Conservation (phyloP, 1,284 basidiomycete species). For the Boletus mariae region DNA sequence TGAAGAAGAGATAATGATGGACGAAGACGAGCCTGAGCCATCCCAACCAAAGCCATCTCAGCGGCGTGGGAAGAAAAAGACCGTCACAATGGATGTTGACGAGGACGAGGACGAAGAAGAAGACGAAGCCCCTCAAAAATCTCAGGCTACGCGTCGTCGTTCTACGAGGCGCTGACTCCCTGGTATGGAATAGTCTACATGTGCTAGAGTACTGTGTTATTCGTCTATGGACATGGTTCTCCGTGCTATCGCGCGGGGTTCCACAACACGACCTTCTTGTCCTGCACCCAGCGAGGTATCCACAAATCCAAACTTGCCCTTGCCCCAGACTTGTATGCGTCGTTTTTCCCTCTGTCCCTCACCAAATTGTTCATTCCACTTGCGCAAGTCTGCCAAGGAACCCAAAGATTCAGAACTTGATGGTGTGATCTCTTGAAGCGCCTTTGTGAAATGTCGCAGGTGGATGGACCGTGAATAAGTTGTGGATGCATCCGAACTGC, state of each 20-base stretch:
- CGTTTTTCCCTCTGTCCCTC: constrained; percentile 65
- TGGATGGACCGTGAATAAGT: constrained; percentile 43
- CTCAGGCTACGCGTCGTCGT: constrained; percentile 27
- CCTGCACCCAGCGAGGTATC: constrained; percentile 36
- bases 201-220: constrained; percentile 17
- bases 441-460: constrained; percentile 72
- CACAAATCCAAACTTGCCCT: constrained; percentile 69
- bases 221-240: constrained; percentile 25
- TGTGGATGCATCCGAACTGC: constrained; percentile 5
- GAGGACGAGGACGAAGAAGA: constrained; percentile 38
- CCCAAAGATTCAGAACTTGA: constrained; percentile 80
- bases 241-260: constrained; percentile 16
- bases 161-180: constrained; percentile 13
- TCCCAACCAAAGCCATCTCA: constrained; percentile 28
- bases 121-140: constrained; percentile 21
- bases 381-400: constrained; percentile 75
- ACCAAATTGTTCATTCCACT: constrained; percentile 92
- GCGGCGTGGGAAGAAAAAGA: constrained; percentile 32
- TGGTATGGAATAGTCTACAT: not conserved
- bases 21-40: constrained; percentile 33
- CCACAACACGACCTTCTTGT: constrained; percentile 42
- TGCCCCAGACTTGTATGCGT: constrained; percentile 69
- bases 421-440: constrained; percentile 82
- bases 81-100: constrained; percentile 34
- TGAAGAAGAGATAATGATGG: constrained; percentile 36